These are phyloP conservation scores for Kazachstania sp. DNA, from an alignment of 1,139 yeast species.

Conservation along the genomic window DNA sequence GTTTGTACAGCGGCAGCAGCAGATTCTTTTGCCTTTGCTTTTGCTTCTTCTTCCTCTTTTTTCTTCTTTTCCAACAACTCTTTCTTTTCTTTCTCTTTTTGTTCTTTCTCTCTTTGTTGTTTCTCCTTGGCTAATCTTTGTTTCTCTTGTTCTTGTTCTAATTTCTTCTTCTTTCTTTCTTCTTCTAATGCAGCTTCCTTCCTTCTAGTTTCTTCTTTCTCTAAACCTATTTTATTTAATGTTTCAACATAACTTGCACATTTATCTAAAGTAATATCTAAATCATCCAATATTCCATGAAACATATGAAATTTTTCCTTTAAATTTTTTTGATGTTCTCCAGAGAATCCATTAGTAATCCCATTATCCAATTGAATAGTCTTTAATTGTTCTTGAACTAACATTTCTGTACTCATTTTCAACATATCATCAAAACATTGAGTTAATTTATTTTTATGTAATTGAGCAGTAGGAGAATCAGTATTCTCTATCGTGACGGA, in stretches of 20 bases:
- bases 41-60: conserved; percentile 11
- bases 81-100: conserved; percentile 14
- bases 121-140: conserved; percentile 9
- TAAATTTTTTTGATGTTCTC: conserved; percentile 19
- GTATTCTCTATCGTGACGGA: conserved; percentile 1
- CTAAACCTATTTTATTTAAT: conserved; percentile 21
- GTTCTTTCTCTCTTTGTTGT: conserved; percentile 11
- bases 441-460: conserved; percentile 23
- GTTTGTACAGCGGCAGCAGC: conserved; percentile 3
- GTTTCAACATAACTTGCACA: conserved; percentile 31
- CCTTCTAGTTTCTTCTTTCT: conserved; percentile 12
- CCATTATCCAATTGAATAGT: conserved; percentile 27
- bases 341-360: conserved; percentile 24
- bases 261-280: conserved; percentile 31
- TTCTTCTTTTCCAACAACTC: conserved; percentile 9
- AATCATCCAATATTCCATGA: conserved; percentile 32
- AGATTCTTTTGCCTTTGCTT: conserved; percentile 7
- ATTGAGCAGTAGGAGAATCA: conserved; percentile 1
- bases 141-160: conserved; percentile 11
- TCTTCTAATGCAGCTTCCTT: conserved; percentile 7
- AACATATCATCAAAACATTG: conserved; percentile 30
- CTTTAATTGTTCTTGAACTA: conserved; percentile 30
- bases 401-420: conserved; percentile 27
- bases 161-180: neutral
- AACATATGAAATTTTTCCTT: conserved; percentile 26